phyloP scores from a whole-genome alignment of 1,139 yeast genomes.

The Pichia inconspicua region DNA sequence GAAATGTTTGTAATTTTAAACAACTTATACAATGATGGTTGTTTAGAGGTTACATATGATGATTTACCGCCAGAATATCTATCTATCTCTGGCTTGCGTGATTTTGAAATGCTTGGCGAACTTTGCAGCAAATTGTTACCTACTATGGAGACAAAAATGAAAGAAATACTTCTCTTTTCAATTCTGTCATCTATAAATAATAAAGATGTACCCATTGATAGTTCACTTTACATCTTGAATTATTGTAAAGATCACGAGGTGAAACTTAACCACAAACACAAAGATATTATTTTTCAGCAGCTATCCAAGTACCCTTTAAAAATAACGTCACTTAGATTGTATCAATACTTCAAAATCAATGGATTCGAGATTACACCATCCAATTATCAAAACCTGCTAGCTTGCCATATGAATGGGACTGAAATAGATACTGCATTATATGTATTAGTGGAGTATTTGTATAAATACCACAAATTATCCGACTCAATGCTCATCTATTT shows the following conservation, averaged over 20 bases:
- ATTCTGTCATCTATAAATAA: constrained; percentile 18
- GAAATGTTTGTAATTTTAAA: constrained; percentile 8
- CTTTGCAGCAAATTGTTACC: constrained; percentile 5
- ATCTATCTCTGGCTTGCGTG: constrained; percentile 8
- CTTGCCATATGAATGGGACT: constrained; percentile 17
- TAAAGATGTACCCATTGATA: constrained; percentile 13
- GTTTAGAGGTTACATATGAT: not conserved
- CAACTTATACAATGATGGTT: not conserved
- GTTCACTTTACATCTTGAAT: constrained; percentile 13
- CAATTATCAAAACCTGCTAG: constrained; percentile 15
- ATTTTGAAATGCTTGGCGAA: constrained; percentile 10
- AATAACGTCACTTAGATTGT: constrained; percentile 15
- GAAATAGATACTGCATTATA: constrained; percentile 21
- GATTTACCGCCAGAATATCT: constrained; percentile 11
- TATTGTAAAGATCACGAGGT: constrained; percentile 5
- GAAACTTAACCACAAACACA: constrained; percentile 11
- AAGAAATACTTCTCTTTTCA: constrained; percentile 14
- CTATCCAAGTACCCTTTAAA: constrained; percentile 10
- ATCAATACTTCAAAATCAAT: constrained; percentile 8
- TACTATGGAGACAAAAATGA: constrained; percentile 6
- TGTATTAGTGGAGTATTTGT: constrained; percentile 10
- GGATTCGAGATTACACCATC: constrained; percentile 6
- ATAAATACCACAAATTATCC: constrained; percentile 6
- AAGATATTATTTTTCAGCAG: constrained; percentile 16
- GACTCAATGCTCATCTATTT: constrained; percentile 2